Conservation (phyloP, 352 stramenopile genomes). For the Phytophthora tentaculata region DNA sequence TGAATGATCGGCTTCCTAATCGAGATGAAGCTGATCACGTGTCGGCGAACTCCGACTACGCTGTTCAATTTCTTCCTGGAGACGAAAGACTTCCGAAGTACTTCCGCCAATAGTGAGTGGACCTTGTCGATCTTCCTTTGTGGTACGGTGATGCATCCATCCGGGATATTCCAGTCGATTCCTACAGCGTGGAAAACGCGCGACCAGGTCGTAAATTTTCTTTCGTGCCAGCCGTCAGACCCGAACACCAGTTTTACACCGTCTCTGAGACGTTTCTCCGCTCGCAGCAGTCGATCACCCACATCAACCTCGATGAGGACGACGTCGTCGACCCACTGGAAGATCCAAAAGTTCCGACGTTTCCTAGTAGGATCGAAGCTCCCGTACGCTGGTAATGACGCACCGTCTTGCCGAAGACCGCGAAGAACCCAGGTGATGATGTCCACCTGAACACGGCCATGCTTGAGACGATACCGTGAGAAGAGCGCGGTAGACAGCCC, state of each 20-base stretch:
- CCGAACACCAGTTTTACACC: conserved; percentile 13
- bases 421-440: conserved; percentile 15
- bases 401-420: conserved; percentile 10
- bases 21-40: not conserved
- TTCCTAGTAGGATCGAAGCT: not conserved
- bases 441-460: conserved; percentile 17
- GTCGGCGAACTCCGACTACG: not conserved
- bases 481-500: not conserved
- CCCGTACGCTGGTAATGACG: conserved; percentile 8
- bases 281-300: conserved; percentile 2
- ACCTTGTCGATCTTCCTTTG: conserved; percentile 10
- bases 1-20: conserved; percentile 4
- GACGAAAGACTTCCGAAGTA: not conserved
- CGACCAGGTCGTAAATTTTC: conserved; percentile 20
- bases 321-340: conserved; percentile 6
- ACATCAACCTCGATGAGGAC: conserved; percentile 7
- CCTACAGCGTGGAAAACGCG: conserved; percentile 5
- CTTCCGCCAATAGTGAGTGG: not conserved
- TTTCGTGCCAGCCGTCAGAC: conserved; percentile 15
- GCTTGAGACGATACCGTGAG: conserved; percentile 8
- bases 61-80: not conserved
- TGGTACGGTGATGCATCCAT: conserved; percentile 1
- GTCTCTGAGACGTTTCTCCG: conserved; percentile 17
- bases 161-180: conserved; percentile 11
- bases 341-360: not conserved